Evolutionary conservation across 768 basidiomycete genomes (phyloP).

Genomic region (Trametes punicea): DNA sequence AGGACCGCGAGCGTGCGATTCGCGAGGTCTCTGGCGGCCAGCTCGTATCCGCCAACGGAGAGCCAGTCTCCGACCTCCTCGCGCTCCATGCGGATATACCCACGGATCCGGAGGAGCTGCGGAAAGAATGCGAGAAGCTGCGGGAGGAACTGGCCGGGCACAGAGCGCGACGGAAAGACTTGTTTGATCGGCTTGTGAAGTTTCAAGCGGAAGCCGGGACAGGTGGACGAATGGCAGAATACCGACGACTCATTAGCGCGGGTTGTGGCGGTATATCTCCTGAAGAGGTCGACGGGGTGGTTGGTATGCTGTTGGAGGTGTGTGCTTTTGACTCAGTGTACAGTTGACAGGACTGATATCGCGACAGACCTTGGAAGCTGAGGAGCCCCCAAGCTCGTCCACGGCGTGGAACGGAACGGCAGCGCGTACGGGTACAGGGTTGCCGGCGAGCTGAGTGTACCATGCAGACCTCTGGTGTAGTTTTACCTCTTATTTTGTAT

Average conservation of each 20-base stretch:
- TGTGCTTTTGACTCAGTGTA: slow-evolving; percentile 22
- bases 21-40: slow-evolving; percentile 61
- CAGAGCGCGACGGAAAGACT: slow-evolving; percentile 62
- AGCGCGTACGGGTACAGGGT: slow-evolving; percentile 5
- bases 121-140: slow-evolving; percentile 53
- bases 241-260: slow-evolving; percentile 82
- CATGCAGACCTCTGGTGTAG: slow-evolving; percentile 17
- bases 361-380: slow-evolving; percentile 72
- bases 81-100: slow-evolving; percentile 57
- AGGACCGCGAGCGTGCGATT: slow-evolving; percentile 67
- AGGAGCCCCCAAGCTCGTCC: slow-evolving; percentile 66
- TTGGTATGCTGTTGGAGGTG: slow-evolving; percentile 84
- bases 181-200: slow-evolving; percentile 73
- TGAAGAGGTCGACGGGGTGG: slow-evolving; percentile 83
- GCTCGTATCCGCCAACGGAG: slow-evolving; percentile 40
- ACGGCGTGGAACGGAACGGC: slow-evolving; percentile 36
- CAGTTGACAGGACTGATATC: neutral
- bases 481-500: slow-evolving; percentile 15
- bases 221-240: slow-evolving; percentile 83
- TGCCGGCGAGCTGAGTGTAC: slow-evolving; percentile 6
- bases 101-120: slow-evolving; percentile 51
- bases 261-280: slow-evolving; percentile 86
- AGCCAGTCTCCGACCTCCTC: slow-evolving; percentile 50
- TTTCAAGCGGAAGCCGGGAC: slow-evolving; percentile 92
- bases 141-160: slow-evolving; percentile 64